Base-by-base conservation (phyloP, 179 eudicot species). In the Pouteria campechiana region DNA sequence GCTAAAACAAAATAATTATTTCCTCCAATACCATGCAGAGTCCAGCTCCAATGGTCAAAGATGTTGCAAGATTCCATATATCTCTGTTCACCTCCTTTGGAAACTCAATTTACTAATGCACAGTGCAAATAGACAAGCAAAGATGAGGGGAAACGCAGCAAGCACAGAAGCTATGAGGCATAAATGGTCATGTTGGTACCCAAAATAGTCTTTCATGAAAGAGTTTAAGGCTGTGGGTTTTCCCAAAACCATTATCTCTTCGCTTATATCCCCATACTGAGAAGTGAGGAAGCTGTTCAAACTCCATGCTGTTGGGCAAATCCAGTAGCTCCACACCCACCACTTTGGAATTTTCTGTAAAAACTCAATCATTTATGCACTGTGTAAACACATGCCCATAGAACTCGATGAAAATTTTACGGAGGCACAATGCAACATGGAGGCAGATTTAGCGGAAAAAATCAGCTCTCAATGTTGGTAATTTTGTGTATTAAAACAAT, bases 241-340 rank as follows among this genome's bases (percentile, higher is more conserved):
- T 24, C 75, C 86, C 47, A 72, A 84, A 1, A 70, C 83, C 4
- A 20, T 12, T 20, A 75, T 74, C 14, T 37, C 9, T 8, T 44
- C 55, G 2, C 70, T 50, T 37, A 84, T 25, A 33, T 81, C 95
- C 23, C 95, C 87, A 46, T 72, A 80, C 37, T 84, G 90, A 11
- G 95, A 84, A 25, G 73, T 67, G 2, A 81, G 73, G 63, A 77
- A 32, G 11, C 64, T 81, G 14, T 72, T 61, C 11, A 83, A 47
- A 2, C 72, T 50, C 90, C 94, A 84, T 3, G 94, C 69, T 28
- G 89, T 64, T 6, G 94, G 90, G 31, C 48, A 48, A 22, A 75
- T 16, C 17, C 72, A 80, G 32, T 61, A 77, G 20, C 74, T 47
- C 94, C 94, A 84, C 1, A 74, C 12, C 94, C 94, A 83, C 85